phyloP scores from a whole-genome alignment of 108 stramenopile species.

The Cyclotella cryptica region DNA sequence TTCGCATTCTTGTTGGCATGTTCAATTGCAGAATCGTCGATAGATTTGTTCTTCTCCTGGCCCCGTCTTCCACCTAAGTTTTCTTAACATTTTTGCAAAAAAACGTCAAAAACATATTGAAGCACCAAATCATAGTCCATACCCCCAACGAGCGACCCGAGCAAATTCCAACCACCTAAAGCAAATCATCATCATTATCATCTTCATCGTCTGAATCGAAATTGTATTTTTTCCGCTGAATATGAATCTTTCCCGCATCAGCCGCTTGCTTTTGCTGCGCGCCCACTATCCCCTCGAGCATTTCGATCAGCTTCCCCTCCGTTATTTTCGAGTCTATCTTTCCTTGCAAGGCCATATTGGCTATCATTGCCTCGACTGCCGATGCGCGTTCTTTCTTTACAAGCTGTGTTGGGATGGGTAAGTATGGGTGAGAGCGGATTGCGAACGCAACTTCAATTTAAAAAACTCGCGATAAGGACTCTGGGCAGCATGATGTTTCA shows the following conservation, averaged over 20 bases:
- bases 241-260: conserved; percentile 65
- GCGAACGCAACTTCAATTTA: neutral
- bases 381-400: conserved; percentile 73
- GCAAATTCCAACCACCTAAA: conserved; percentile 20
- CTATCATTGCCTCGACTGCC: conserved; percentile 67
- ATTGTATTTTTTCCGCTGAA: conserved; percentile 89
- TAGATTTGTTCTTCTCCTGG: too few relatives aligned
- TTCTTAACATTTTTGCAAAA: neutral
- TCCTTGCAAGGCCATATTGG: conserved; percentile 80
- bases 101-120: neutral
- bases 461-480: neutral
- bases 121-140: neutral
- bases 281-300: conserved; percentile 78
- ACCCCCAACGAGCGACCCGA: neutral
- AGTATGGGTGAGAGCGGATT: neutral
- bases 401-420: conserved; percentile 33
- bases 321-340: conserved; percentile 81
- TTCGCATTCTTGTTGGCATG: too few relatives aligned
- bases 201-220: conserved; percentile 84
- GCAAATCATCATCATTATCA: conserved; percentile 84
- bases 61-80: too few relatives aligned
- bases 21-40: too few relatives aligned
- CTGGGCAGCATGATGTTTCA: neutral
- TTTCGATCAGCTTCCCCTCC: conserved; percentile 85
- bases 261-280: conserved; percentile 46